Evolutionary conservation across 352 stramenopile genomes (phyloP).

Genomic region (Phytophthora boehmeriae): DNA sequence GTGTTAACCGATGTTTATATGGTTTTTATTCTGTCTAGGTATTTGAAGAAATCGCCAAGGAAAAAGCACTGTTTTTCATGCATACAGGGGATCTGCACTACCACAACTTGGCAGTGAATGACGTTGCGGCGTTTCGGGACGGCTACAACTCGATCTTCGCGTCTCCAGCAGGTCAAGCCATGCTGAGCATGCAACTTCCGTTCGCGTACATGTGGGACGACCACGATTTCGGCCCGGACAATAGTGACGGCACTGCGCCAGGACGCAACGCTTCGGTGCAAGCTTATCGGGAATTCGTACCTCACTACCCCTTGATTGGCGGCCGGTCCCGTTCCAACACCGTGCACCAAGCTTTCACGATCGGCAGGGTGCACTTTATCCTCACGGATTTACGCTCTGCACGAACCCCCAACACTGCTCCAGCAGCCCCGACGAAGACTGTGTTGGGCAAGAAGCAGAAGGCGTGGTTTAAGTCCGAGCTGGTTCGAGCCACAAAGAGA

Average conservation of each 20-base stretch:
- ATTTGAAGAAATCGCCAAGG: slow-evolving; percentile 60
- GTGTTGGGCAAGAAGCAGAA: slow-evolving; percentile 87
- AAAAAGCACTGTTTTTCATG: slow-evolving; percentile 84
- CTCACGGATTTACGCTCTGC: slow-evolving; percentile 83
- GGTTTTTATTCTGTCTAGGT: slow-evolving; percentile 37
- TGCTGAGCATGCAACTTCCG: slow-evolving; percentile 85
- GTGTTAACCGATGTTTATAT: slow-evolving; percentile 3
- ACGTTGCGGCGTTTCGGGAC: slow-evolving; percentile 57
- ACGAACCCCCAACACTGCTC: slow-evolving; percentile 68
- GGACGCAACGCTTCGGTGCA: slow-evolving; percentile 74
- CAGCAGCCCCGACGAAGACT: slow-evolving; percentile 76
- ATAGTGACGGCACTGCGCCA: slow-evolving; percentile 81
- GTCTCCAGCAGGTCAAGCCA: slow-evolving; percentile 65
- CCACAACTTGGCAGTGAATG: slow-evolving; percentile 78
- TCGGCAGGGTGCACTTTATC: slow-evolving; percentile 86
- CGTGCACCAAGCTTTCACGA: slow-evolving; percentile 82
- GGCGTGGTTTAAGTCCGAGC: slow-evolving; percentile 86
- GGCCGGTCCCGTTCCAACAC: slow-evolving; percentile 45
- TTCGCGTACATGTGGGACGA: slow-evolving; percentile 93
- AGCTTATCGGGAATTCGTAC: slow-evolving; percentile 83
- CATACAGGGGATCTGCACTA: slow-evolving; percentile 92
- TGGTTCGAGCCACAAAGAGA: slow-evolving; percentile 66
- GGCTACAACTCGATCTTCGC: slow-evolving; percentile 80
- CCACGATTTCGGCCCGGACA: slow-evolving; percentile 91
- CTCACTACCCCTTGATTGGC: slow-evolving; percentile 65